These are phyloP conservation scores for Pneumocystis sp. DNA, from an alignment of 1,139 yeast species.

Conservation along the genomic window DNA sequence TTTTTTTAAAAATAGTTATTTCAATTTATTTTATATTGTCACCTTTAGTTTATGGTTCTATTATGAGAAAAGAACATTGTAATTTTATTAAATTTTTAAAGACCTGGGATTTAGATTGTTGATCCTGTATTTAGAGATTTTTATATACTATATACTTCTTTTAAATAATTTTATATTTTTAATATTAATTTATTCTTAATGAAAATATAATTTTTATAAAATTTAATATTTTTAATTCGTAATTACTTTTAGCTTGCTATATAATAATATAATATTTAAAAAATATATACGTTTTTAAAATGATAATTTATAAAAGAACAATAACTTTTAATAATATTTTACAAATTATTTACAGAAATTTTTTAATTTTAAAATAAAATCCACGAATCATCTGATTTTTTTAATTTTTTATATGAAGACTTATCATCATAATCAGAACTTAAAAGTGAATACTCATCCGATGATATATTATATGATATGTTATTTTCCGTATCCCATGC, in stretches of 20 bases:
- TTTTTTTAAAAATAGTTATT: conserved; percentile 37
- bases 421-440: background rate
- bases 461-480: background rate
- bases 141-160: too few relatives aligned
- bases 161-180: too few relatives aligned
- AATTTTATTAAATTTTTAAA: conserved; percentile 41
- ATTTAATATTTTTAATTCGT: background rate
- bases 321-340: background rate
- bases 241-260: background rate
- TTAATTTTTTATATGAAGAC: background rate
- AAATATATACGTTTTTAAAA: background rate
- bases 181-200: background rate
- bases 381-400: background rate
- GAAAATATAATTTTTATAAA: background rate
- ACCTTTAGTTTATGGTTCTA: conserved; percentile 63
- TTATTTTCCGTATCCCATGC: background rate
- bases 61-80: conserved; percentile 67
- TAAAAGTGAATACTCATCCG: background rate
- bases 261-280: background rate
- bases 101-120: conserved; percentile 79
- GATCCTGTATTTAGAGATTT: background rate
- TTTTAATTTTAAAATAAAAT: background rate
- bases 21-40: conserved; percentile 50
- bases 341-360: background rate
- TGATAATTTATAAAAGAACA: background rate